phyloP scores from a whole-genome alignment of 2,329 filamentous ascomycete species.

The Penicillium freii region DNA sequence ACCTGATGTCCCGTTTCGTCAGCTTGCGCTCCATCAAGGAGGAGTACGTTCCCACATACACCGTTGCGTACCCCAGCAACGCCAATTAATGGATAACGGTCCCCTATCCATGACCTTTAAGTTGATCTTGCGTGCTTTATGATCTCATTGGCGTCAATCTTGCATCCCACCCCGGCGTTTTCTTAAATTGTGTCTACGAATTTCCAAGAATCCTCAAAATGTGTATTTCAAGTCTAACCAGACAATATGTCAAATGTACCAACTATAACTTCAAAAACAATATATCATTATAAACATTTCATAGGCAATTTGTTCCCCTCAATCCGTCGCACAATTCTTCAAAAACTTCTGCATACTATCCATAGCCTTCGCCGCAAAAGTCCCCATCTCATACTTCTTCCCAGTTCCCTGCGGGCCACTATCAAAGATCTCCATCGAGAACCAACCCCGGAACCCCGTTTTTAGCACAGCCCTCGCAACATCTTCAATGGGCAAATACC shows the following conservation, averaged over 20 bases:
- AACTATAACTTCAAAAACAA: not conserved
- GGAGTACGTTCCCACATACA: conserved; percentile 65
- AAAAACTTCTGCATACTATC: conserved; percentile 49
- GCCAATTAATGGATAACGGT: conserved; percentile 47
- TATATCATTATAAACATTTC: not conserved
- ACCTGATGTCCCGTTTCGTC: conserved; percentile 64
- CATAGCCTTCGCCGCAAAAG: conserved; percentile 54
- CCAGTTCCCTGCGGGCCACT: conserved; percentile 54
- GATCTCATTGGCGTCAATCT: conserved; percentile 19
- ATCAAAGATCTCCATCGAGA: conserved; percentile 71
- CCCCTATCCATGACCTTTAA: not conserved
- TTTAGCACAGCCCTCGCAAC: conserved; percentile 64
- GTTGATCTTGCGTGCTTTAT: conserved; percentile 17
- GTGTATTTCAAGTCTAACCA: conserved; percentile 4
- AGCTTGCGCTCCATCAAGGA: conserved; percentile 70
- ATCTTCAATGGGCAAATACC: conserved; percentile 66
- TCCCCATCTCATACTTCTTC: conserved; percentile 49
- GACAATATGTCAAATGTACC: conserved; percentile 4
- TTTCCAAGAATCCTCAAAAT: conserved; percentile 2
- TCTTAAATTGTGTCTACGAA: not conserved
- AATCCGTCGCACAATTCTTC: conserved; percentile 34
- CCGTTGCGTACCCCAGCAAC: conserved; percentile 70
- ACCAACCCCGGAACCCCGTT: conserved; percentile 66
- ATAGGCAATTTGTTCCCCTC: not conserved
- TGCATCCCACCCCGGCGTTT: conserved; percentile 26